A percentile compares a stretch with the other conserved stretches of the same genome.
phyloP scores from a whole-genome alignment of 108 stramenopile species.

The Cyclotella sp. region DNA sequence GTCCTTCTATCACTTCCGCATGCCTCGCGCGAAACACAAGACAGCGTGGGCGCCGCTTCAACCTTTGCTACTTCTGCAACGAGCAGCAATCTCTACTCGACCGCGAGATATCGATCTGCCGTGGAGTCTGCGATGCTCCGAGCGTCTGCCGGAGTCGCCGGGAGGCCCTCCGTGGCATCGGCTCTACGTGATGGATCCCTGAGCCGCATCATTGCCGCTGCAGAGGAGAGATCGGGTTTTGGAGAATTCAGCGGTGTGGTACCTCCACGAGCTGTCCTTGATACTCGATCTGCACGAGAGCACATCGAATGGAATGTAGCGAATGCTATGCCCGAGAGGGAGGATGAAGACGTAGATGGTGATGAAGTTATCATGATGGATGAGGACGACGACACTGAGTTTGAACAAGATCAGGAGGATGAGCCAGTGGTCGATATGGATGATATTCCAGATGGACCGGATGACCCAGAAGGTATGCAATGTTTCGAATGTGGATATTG shows the following conservation, averaged over 20 bases:
- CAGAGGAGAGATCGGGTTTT: not conserved
- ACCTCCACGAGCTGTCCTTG: constrained; percentile 19
- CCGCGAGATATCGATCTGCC: constrained; percentile 15
- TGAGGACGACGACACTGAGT: constrained; percentile 43
- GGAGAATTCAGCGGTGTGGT: not conserved
- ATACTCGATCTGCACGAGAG: constrained; percentile 5
- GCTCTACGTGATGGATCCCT: constrained; percentile 14
- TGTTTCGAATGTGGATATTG: not conserved
- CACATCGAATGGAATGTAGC: constrained; percentile 21
- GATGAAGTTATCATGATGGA: constrained; percentile 44
- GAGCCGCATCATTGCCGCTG: constrained; percentile 19
- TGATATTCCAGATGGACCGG: constrained; percentile 22
- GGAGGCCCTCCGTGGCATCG: not conserved
- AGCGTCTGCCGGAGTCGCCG: constrained; percentile 9
- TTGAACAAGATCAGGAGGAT: constrained; percentile 24
- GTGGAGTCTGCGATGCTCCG: constrained; percentile 31
- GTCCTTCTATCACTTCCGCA: constrained; percentile 31
- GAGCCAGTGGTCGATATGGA: constrained; percentile 57
- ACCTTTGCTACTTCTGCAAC: constrained; percentile 2
- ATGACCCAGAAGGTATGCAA: not conserved
- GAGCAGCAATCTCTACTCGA: constrained; percentile 13
- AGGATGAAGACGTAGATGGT: constrained; percentile 47
- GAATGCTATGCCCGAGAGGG: constrained; percentile 25
- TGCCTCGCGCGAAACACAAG: not conserved
- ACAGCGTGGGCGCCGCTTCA: not conserved